Evolutionary conservation across 495 filamentous ascomycete genomes (phyloP), one percentile per base, ranked within the genome.

Genomic region (Poronia punctata): DNA sequence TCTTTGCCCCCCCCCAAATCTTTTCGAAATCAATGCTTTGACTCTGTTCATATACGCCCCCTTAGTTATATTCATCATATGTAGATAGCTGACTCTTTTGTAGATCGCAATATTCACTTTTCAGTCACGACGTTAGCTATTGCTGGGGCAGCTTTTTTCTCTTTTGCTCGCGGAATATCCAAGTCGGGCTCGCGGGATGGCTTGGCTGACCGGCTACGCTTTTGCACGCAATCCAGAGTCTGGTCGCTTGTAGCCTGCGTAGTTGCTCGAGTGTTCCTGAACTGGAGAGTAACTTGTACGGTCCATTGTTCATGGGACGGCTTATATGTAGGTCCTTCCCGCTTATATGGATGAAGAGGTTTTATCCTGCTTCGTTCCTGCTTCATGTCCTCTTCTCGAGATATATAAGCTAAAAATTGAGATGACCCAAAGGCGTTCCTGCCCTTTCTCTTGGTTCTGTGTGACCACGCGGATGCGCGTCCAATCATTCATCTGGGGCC

Each of bases 231-330:
- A 3, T 43, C 45, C 10, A 26, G 42, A 1, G 40, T 37, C 11
- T 57, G n/a, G n/a, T 41, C 29, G 31, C 40, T 7, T 44, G 45
- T 57, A 14, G 48, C 45, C 31, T 49, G 45, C 17, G 16, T 54
- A 3, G 40, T 54, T 21, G 23, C 36, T 4, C 51, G 54, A n/a
- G 48, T 37, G 11, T 21, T 57, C 16, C 25, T 57, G 12, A 47
- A 50, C 42, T 54, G 54, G 51, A 47, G 45, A 34, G 48, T 41
- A 11, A 49, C 44, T 17, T 51, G 54, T 20, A 52, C 48, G 10
- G 54, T 57, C n/a, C 54, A 57, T 35, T 57, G 54, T 29, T 57
- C 54, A 28, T 57, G 51, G 51, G 45, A 52, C 22, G 54, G 54
- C 17, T 48, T 57, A 38, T 52, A 52, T 34, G 54, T 57, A 43